Percentiles rank a stretch among this genome's conserved stretches.
These are phyloP conservation scores for Solanum ossicruentum DNA, from an alignment of 257 asterid species.

Conservation along the genomic window DNA sequence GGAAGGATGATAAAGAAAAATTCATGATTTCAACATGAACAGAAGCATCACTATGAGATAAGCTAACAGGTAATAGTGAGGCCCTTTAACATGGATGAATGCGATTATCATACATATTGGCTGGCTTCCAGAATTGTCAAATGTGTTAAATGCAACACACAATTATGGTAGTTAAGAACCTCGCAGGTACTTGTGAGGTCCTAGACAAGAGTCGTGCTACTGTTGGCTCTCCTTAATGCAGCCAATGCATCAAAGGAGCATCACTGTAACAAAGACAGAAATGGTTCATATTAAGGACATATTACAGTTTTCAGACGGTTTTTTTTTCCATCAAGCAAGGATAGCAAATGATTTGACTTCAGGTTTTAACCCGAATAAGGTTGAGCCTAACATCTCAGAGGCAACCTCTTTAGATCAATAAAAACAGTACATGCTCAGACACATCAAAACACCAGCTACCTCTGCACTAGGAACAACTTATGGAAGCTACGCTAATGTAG, in stretches of 20 bases:
- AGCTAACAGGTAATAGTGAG: not conserved
- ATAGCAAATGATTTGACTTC: not conserved
- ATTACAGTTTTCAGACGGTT: not conserved
- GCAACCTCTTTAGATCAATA: not conserved
- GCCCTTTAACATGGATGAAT: not conserved
- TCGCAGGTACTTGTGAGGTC: not conserved
- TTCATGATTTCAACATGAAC: not conserved
- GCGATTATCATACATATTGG: not conserved
- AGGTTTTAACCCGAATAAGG: not conserved
- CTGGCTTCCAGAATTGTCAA: not conserved
- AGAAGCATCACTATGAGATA: not conserved
- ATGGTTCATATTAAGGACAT: not conserved
- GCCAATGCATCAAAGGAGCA: not conserved
- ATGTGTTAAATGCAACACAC: not conserved
- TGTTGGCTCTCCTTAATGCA: not conserved
- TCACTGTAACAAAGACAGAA: not conserved
- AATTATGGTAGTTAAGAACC: not conserved
- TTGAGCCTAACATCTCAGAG: not conserved
- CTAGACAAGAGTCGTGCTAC: not conserved
- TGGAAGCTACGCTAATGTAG: not conserved
- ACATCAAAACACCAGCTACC: not conserved
- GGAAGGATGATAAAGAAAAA: not conserved
- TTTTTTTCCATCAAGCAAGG: not conserved
- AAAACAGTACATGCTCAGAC: not conserved
- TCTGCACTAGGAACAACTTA: not conserved